These are phyloP conservation scores for Alternaria triticimaculans DNA, from an alignment of 2,329 filamentous ascomycete genomes.

Conservation along the genomic window DNA sequence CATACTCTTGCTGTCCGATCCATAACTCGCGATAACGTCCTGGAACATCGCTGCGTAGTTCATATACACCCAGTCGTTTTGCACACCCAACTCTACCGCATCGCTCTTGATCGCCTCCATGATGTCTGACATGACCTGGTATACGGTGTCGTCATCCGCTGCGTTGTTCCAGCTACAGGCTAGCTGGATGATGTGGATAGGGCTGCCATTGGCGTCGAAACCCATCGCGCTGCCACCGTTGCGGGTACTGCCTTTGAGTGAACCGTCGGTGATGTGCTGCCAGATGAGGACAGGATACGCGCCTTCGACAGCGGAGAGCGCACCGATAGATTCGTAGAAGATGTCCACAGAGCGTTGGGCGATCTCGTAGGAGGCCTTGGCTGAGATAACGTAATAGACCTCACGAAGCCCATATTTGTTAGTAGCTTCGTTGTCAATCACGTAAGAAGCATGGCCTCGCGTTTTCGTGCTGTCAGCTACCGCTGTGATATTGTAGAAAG, in stretches of 20 bases:
- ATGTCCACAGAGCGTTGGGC: conserved; percentile 17
- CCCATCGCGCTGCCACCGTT: conserved; percentile 29
- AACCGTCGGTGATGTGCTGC: conserved; percentile 23
- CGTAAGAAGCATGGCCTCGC: background rate
- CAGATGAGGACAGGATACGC: conserved; percentile 15
- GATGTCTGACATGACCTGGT: conserved; percentile 13
- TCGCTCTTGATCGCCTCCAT: conserved; percentile 17
- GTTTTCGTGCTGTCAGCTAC: background rate
- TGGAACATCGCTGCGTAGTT: conserved; percentile 57
- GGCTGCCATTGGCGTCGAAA: conserved; percentile 20
- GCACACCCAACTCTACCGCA: conserved; percentile 8
- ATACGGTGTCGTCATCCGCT: conserved; percentile 23
- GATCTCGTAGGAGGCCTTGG: conserved; percentile 16
- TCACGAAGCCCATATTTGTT: conserved; percentile 11
- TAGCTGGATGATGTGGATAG: conserved; percentile 27
- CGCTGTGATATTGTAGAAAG: conserved; percentile 8
- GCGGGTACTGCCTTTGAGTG: conserved; percentile 27
- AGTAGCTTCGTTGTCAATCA: conserved; percentile 1
- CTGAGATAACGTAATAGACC: conserved; percentile 17
- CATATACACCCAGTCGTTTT: conserved; percentile 52
- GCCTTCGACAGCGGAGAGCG: conserved; percentile 7
- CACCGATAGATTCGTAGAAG: conserved; percentile 11
- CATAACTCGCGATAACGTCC: conserved; percentile 53
- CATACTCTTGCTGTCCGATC: conserved; percentile 31
- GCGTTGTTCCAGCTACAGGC: conserved; percentile 21